These are phyloP conservation scores for Globisporangium irregulare DNA, from an alignment of 352 stramenopile species.

Conservation along the genomic window DNA sequence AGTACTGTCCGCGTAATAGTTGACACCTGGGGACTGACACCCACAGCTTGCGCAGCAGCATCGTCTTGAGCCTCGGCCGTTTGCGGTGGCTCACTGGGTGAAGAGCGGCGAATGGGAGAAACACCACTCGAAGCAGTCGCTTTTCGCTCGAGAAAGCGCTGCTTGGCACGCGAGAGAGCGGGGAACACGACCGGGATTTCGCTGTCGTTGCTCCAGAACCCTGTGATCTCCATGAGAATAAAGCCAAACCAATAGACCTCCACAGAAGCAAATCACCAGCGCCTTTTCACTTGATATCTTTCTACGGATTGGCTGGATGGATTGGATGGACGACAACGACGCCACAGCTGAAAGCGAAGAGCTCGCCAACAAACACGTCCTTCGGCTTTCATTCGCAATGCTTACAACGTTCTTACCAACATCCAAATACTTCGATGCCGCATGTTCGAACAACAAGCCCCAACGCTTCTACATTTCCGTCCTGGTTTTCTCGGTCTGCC, in stretches of 20 bases:
- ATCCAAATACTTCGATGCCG: no score
- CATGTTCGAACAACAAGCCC: no score
- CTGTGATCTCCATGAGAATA: not conserved
- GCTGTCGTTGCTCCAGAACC: not conserved
- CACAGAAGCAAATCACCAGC: not conserved
- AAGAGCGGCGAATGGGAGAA: not conserved
- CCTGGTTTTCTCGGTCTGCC: no score
- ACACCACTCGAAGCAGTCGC: not conserved
- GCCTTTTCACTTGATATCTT: not conserved
- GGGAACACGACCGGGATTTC: conserved; percentile 17
- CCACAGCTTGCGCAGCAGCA: not conserved
- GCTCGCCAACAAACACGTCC: no score
- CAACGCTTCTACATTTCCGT: no score
- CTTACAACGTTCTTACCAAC: no score
- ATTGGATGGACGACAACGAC: no score
- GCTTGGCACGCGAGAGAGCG: conserved; percentile 28
- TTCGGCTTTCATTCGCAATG: no score
- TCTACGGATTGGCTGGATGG: not conserved
- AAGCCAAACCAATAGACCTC: not conserved
- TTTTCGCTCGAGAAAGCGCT: conserved; percentile 20
- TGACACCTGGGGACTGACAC: not conserved
- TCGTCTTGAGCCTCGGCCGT: not conserved
- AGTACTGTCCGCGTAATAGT: not conserved
- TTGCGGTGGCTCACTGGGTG: not conserved
- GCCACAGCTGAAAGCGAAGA: no score